Percentiles rank a stretch among this genome's conserved stretches.
Evolutionary conservation across 768 basidiomycete genomes (phyloP).

Genomic region (Clathrus columnatus): DNA sequence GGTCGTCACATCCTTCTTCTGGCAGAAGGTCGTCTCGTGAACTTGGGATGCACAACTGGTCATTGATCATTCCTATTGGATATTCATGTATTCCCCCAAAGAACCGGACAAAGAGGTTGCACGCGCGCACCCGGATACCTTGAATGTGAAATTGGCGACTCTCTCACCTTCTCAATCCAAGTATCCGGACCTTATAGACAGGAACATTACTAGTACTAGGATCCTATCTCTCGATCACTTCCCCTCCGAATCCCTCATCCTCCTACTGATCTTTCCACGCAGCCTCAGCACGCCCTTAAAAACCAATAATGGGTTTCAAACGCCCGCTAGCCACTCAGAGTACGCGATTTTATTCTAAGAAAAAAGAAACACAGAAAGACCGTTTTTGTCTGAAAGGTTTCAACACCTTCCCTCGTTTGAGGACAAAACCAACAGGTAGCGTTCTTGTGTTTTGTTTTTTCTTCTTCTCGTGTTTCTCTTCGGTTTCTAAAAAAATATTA

Average conservation of each 20-base stretch:
- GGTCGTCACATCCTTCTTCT: slow-evolving; percentile 96
- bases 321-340: neutral
- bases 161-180: slow-evolving; percentile 65
- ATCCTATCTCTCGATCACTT: slow-evolving; percentile 6
- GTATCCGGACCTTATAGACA: slow-evolving; percentile 85
- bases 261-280: neutral
- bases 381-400: neutral
- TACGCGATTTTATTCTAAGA: too few species aligned
- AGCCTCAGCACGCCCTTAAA: slow-evolving; percentile 15
- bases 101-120: slow-evolving; percentile 99
- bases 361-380: neutral
- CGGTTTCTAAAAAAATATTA: too few species aligned
- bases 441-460: too few species aligned
- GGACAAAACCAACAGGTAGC: too few species aligned
- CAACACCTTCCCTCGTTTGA: neutral
- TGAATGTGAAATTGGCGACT: slow-evolving; percentile 89
- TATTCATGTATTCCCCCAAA: slow-evolving; percentile 97
- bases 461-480: too few species aligned
- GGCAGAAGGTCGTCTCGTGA: slow-evolving; percentile 97
- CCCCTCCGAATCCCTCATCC: neutral
- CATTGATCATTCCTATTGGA: slow-evolving; percentile 98
- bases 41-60: slow-evolving; percentile 97
- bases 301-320: slow-evolving; percentile 4
- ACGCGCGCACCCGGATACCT: slow-evolving; percentile 82
- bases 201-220: slow-evolving; percentile 57